Percentiles rank a stretch among this genome's conserved stretches.
These are phyloP conservation scores for Schizosaccharomyces versatilis DNA, from an alignment of 1,139 yeast genomes.

Conservation along the genomic window DNA sequence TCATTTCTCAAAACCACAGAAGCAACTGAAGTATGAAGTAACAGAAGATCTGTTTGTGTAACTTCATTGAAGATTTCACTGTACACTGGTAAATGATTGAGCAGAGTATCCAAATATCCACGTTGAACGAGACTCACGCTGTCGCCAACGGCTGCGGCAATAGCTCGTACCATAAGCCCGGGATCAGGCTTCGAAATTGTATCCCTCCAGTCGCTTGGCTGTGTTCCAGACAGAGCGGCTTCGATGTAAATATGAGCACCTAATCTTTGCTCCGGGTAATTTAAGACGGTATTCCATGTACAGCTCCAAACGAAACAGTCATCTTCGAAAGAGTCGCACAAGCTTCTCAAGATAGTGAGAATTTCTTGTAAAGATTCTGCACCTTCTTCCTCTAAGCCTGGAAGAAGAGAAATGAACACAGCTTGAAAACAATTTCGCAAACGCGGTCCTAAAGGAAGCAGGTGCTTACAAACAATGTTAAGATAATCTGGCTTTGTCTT, in stretches of 20 bases:
- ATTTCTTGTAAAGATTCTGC: slow-evolving; percentile 55
- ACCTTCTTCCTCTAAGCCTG: slow-evolving; percentile 82
- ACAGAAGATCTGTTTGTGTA: slow-evolving; percentile 25
- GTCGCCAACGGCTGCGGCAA: slow-evolving; percentile 41
- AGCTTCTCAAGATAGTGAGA: slow-evolving; percentile 34
- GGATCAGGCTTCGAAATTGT: slow-evolving; percentile 36
- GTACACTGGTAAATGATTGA: slow-evolving; percentile 42
- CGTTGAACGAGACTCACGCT: slow-evolving; percentile 56
- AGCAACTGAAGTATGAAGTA: slow-evolving; percentile 41
- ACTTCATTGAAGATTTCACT: slow-evolving; percentile 28
- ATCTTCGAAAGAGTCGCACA: slow-evolving; percentile 28
- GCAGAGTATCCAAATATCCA: slow-evolving; percentile 66
- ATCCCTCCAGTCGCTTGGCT: not conserved
- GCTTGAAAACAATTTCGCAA: slow-evolving; percentile 43
- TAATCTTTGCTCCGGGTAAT: slow-evolving; percentile 53
- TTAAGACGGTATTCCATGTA: slow-evolving; percentile 49
- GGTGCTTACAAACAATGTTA: not conserved
- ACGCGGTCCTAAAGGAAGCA: slow-evolving; percentile 33
- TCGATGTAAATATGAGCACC: slow-evolving; percentile 70
- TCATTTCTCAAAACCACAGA: slow-evolving; percentile 55
- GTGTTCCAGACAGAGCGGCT: slow-evolving; percentile 17
- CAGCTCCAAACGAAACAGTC: slow-evolving; percentile 74
- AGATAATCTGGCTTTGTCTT: not conserved
- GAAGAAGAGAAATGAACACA: slow-evolving; percentile 46
- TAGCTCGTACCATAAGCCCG: slow-evolving; percentile 53